Evolutionary conservation across 2,329 filamentous ascomycete genomes (phyloP).

Genomic region (Cylindrodendrum hubeiense): DNA sequence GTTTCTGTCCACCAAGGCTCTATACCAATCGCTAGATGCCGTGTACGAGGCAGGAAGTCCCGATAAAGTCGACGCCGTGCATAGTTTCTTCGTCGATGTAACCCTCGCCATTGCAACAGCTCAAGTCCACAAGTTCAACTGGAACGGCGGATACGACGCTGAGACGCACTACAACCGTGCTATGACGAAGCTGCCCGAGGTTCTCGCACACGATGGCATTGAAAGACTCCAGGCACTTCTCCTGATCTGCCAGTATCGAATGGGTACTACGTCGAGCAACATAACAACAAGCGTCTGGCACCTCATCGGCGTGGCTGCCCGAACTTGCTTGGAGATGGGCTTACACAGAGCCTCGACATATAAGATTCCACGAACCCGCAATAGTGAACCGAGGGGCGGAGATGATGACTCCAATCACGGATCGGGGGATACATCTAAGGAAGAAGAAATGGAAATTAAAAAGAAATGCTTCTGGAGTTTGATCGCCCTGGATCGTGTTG

Average conservation of each 20-base stretch:
- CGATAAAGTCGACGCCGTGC: conserved; percentile 39
- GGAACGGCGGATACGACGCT: conserved; percentile 56
- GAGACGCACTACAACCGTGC: conserved; percentile 56
- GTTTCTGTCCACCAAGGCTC: conserved; percentile 49
- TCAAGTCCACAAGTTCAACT: conserved; percentile 58
- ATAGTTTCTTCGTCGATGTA: conserved; percentile 58
- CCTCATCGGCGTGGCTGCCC: conserved; percentile 56
- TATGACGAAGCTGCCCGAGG: conserved; percentile 50
- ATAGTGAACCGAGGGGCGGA: not conserved
- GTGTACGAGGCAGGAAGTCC: conserved; percentile 47
- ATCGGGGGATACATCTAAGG: conserved; percentile 5
- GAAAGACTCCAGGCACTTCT: conserved; percentile 56
- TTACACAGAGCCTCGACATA: conserved; percentile 55
- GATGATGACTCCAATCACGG: not conserved
- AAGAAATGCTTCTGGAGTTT: conserved; percentile 58
- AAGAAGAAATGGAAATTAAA: conserved; percentile 50
- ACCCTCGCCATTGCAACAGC: conserved; percentile 57
- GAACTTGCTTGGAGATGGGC: conserved; percentile 56
- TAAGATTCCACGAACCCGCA: conserved; percentile 16
- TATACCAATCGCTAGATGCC: conserved; percentile 44
- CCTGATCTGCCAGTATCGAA: conserved; percentile 57
- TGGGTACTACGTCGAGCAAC: conserved; percentile 54
- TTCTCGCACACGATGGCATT: conserved; percentile 52
- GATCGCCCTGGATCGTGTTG: conserved; percentile 53
- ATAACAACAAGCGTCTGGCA: conserved; percentile 58